Base-by-base conservation (phyloP, 2,329 filamentous ascomycete genomes). In the Rhynchosporium graminicola region DNA sequence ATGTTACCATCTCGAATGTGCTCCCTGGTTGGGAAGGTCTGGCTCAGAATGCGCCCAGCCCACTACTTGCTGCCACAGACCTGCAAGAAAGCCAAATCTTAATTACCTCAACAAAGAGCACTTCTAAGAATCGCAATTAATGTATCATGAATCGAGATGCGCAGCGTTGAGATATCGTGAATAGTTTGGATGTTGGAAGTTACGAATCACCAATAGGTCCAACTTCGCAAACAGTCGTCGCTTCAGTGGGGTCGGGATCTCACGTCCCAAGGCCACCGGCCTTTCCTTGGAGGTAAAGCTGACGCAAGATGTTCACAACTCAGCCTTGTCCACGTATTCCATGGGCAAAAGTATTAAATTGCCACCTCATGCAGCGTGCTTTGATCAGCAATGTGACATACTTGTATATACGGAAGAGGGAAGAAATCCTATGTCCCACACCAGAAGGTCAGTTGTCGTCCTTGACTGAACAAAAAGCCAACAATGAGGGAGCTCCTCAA, bases 1-100 rank as follows among this genome's bases (percentile, higher is more conserved):
- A 54, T 28, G 70, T 68, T 63, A 72, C 71, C 71, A 73, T 73
- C 10, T 62, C 69, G 67, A 58, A 63, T 58, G 59, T 56, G 48
- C 63, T 46, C 61, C 65, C 61, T 50, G 50, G 54, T 31, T 51
- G 36, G 57, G 52, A 46, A 48, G 47, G 29, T 46, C 58, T 56
- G 62, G 56, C 63, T 63, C 65, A 52, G 48, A 60, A 65, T 67
- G 65, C 66, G 66, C 67, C 66, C 60, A 57, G 52, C 60, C 61
- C 46, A 26, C 33, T 36, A 33, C 9, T 48, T 45, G 38, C 33
- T 55, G 20, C 42, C 45, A 46, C 36, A 36, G 33, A 29, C 33
- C 15, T 59, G 40, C 42, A n/a, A 46, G 43, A 56, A 31, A 47
- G 42, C 52, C 51, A 28, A 10, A 20, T 28, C 31, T 43, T 36